A percentile compares a stretch with the other conserved stretches of the same genome.
Evolutionary conservation across 768 basidiomycete genomes (phyloP).

Genomic region (Guyanaporus albipodus): DNA sequence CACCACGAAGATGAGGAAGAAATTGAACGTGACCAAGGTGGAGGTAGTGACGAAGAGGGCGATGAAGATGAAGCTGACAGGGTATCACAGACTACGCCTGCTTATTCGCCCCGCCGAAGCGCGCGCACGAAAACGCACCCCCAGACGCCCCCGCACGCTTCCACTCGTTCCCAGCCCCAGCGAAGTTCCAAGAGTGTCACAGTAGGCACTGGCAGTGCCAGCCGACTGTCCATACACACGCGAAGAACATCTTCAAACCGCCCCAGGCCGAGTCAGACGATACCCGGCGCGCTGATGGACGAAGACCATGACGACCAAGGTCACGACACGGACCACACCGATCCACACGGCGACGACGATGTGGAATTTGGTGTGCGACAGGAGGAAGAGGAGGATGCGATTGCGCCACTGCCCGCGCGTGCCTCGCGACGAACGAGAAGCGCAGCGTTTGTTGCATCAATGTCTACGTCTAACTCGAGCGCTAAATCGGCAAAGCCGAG

Average conservation of each 20-base stretch:
- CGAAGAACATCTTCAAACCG: conserved; percentile 7
- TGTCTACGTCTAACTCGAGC: conserved; percentile 9
- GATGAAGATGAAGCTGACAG: conserved; percentile 8
- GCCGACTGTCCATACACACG: neutral
- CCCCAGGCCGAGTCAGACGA: conserved; percentile 25
- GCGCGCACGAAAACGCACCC: conserved; percentile 8
- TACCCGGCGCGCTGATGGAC: conserved; percentile 44
- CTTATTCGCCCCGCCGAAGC: conserved; percentile 12
- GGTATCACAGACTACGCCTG: conserved; percentile 3
- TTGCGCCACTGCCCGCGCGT: conserved; percentile 32
- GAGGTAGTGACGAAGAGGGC: conserved; percentile 13
- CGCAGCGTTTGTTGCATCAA: conserved; percentile 9
- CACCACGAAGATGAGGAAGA: conserved; percentile 35
- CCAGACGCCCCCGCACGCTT: conserved; percentile 14
- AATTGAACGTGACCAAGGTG: conserved; percentile 17
- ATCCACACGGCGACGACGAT: conserved; percentile 17
- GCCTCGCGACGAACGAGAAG: conserved; percentile 20
- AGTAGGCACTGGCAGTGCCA: neutral
- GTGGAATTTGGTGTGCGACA: conserved; percentile 26
- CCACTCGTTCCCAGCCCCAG: conserved; percentile 9
- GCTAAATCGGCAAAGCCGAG: neutral
- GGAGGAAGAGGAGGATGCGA: conserved; percentile 33
- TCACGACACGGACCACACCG: conserved; percentile 22
- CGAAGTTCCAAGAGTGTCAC: conserved; percentile 5
- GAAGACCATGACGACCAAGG: conserved; percentile 32